A percentile compares a stretch with the other conserved stretches of the same genome.
phyloP scores from a whole-genome alignment of 208 protist genomes.

The Acanthamoeba royreba region DNA sequence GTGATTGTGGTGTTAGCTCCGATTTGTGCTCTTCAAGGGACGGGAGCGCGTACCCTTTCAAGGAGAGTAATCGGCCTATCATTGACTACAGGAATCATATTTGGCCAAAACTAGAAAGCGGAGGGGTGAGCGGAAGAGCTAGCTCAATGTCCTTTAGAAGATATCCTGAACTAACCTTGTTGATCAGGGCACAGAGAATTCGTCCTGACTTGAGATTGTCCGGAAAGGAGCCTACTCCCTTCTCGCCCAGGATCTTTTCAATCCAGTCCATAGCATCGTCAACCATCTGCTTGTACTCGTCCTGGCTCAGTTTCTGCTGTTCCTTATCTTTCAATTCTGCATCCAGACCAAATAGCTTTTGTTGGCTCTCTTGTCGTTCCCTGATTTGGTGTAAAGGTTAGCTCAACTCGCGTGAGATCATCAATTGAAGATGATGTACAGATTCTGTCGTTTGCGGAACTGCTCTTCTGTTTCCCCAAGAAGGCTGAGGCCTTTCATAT shows the following conservation, averaged over 20 bases:
- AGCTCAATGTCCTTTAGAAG: no score
- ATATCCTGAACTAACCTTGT: background rate
- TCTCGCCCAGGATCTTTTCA: background rate
- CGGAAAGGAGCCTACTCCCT: background rate
- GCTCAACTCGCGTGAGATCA: no score
- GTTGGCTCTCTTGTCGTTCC: background rate
- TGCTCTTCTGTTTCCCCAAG: background rate
- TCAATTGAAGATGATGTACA: no score
- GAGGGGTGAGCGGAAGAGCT: background rate
- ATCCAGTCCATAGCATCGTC: background rate
- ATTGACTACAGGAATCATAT: background rate
- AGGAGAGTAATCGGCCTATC: background rate
- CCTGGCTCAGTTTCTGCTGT: background rate
- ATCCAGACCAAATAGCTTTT: background rate
- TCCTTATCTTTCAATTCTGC: background rate
- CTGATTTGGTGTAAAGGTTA: no score
- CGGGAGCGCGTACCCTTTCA: background rate
- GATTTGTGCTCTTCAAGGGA: background rate
- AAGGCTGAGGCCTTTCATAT: background rate
- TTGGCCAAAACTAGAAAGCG: background rate
- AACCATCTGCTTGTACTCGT: background rate
- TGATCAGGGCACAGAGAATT: background rate
- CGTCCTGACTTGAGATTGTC: background rate
- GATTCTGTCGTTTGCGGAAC: background rate
- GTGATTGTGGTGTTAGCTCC: background rate